Evolutionary conservation across 352 stramenopile species (phyloP), one percentile per base, ranked within the genome.

Genomic region (Phytopythium mirpurense): DNA sequence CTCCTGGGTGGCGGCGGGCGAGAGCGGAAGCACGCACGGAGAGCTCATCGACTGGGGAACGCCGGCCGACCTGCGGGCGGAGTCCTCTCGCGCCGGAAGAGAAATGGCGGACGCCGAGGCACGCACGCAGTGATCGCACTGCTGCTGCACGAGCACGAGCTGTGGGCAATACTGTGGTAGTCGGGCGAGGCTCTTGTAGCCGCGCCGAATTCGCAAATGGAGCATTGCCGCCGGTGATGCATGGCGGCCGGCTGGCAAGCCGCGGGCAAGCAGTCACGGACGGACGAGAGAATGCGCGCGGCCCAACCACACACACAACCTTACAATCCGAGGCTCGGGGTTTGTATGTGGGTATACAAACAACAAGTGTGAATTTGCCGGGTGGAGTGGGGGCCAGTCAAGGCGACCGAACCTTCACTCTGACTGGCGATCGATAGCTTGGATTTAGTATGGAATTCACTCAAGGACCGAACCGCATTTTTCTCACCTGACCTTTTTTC

Each of bases 1-100:
- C 43, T 26, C 29, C 21, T 47, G 57, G 14, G 67, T 58, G 34
- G 69, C 51, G 24, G 72, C 51, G 21, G 70, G 57, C 12, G 72
- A 68, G 19, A 84, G 60, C 10, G 72, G 72, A 19, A 82, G 57
- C 27, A 81, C 51, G 38, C 61, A 84, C 43, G 72, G 83, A 18
- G 61, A 88, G 63, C 77, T 90, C 79, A 90, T 90, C 18, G 2
- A 16, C 51, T 14, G 40, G 50, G 21, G 49, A 14, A 35, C 41
- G 46, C 18, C 37, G 47, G 1, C 24, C 31, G 45, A 27, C n/a
- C 26, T 10, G 29, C 5, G 29, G 29, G 45, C 10, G 38, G n/a
- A 12, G 21, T 31, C 5, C 12, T 47, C 12, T 23, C 24, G 38
- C 24, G 6, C 36, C 11, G 55, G 24, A 51, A 49, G 35, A 32